Evolutionary conservation across 2,329 filamentous ascomycete genomes (phyloP).

Genomic region (Onygenales sp.): DNA sequence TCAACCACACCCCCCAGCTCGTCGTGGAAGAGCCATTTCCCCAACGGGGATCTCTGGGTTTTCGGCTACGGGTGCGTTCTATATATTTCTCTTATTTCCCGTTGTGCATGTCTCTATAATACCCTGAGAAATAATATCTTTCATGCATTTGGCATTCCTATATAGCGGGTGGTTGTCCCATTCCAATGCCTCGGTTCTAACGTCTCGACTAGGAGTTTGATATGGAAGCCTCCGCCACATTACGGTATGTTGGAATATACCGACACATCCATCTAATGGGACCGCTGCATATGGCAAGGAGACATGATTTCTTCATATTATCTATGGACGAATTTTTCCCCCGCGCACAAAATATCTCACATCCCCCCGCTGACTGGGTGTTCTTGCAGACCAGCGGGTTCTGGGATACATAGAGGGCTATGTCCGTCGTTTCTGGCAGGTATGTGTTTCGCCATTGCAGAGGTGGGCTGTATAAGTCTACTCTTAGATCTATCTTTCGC

Average conservation of each 20-base stretch:
- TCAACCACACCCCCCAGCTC: conserved; percentile 7
- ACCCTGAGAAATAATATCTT: no score
- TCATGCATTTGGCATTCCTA: no score
- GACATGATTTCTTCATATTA: no score
- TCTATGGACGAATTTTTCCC: no score
- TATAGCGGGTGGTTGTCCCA: no score
- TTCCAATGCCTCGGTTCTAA: neutral
- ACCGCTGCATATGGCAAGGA: no score
- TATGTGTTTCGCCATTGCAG: conserved; percentile 38
- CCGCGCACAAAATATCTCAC: neutral
- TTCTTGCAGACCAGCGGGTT: conserved; percentile 60
- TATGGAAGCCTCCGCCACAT: conserved; percentile 96
- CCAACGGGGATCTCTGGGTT: conserved; percentile 72
- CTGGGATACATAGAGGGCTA: conserved; percentile 90
- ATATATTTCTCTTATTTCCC: neutral
- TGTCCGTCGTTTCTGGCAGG: conserved; percentile 96
- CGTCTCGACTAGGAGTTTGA: conserved; percentile 61
- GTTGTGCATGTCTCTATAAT: neutral
- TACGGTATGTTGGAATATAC: conserved; percentile 56
- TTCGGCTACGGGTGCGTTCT: conserved; percentile 82
- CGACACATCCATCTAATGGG: no score
- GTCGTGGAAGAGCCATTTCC: conserved; percentile 34
- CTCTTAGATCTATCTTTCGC: neutral
- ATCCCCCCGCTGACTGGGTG: neutral
- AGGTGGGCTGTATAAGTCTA: neutral